These are phyloP conservation scores for Leccinum subrobustum DNA, from an alignment of 1,284 basidiomycete genomes.

Conservation along the genomic window DNA sequence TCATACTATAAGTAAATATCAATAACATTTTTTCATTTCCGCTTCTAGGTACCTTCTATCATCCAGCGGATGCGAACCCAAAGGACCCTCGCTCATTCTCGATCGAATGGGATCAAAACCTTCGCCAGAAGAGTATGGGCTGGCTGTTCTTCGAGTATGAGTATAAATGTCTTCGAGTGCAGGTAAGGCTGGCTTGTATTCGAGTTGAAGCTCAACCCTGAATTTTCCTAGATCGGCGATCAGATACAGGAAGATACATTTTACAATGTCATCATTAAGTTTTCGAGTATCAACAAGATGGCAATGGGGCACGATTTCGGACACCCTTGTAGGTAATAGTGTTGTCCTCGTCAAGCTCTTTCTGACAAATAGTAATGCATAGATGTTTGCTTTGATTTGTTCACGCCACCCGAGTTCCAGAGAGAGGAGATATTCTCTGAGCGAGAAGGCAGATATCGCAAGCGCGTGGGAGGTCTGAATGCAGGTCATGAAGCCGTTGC, in stretches of 20 bases:
- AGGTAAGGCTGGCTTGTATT: constrained; percentile 36
- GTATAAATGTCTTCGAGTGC: constrained; percentile 60
- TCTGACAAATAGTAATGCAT: constrained; percentile 1
- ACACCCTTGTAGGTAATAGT: constrained; percentile 37
- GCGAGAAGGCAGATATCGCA: constrained; percentile 44
- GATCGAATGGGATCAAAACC: constrained; percentile 56
- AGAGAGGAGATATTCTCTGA: constrained; percentile 51
- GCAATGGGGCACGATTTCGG: constrained; percentile 54
- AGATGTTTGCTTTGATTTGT: constrained; percentile 66
- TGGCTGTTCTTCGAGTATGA: constrained; percentile 62
- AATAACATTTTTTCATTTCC: not conserved
- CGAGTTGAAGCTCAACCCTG: not conserved
- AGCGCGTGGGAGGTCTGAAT: constrained; percentile 54
- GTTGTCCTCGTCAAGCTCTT: constrained; percentile 7
- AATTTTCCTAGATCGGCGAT: constrained; percentile 49
- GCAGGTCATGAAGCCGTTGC: constrained; percentile 53
- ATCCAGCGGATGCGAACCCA: constrained; percentile 29
- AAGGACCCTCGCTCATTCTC: constrained; percentile 55
- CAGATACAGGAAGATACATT: constrained; percentile 49
- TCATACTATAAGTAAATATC: constrained; percentile 13
- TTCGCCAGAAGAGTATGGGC: constrained; percentile 43
- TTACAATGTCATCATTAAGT: constrained; percentile 50
- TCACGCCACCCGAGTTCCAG: constrained; percentile 63
- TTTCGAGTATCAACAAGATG: constrained; percentile 58
- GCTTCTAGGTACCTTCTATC: constrained; percentile 32